Conservation (phyloP, 305 asterid species). For the Fraxinus latifolia region DNA sequence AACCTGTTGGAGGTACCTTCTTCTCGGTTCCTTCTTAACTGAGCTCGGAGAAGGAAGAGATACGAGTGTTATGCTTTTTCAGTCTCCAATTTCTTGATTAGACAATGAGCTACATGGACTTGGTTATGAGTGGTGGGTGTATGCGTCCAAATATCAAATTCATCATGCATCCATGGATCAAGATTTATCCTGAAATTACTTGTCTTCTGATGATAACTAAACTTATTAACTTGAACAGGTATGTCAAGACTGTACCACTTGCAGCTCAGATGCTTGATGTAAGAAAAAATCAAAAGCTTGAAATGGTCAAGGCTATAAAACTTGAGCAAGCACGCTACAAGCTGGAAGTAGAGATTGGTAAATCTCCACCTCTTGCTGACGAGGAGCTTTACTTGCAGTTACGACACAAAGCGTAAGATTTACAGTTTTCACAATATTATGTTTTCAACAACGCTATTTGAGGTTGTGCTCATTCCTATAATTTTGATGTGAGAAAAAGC, state of each 20-base stretch:
- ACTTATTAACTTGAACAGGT: constrained; percentile 51
- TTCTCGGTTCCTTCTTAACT: neutral
- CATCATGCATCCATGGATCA: neutral
- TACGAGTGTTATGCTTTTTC: neutral
- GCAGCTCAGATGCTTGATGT: constrained; percentile 85
- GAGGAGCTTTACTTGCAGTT: constrained; percentile 73
- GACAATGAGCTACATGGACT: neutral
- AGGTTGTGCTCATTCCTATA: neutral
- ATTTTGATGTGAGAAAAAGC: neutral
- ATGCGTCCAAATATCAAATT: neutral
- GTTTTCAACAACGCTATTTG: neutral
- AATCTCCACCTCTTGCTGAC: constrained; percentile 92
- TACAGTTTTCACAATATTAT: neutral
- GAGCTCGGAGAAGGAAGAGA: neutral
- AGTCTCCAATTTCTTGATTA: constrained; percentile 1
- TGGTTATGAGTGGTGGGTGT: constrained; percentile 7
- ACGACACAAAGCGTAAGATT: constrained; percentile 74
- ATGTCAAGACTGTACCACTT: constrained; percentile 87
- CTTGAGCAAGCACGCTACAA: constrained; percentile 76
- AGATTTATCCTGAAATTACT: constrained; percentile 7
- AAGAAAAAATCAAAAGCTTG: constrained; percentile 75
- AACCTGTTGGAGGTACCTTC: neutral
- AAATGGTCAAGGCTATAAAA: constrained; percentile 75
- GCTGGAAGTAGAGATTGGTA: constrained; percentile 89
- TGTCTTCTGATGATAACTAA: constrained; percentile 20